Conservation (phyloP, 2,329 filamentous ascomycete species). For the Emydomyces testavorans region DNA sequence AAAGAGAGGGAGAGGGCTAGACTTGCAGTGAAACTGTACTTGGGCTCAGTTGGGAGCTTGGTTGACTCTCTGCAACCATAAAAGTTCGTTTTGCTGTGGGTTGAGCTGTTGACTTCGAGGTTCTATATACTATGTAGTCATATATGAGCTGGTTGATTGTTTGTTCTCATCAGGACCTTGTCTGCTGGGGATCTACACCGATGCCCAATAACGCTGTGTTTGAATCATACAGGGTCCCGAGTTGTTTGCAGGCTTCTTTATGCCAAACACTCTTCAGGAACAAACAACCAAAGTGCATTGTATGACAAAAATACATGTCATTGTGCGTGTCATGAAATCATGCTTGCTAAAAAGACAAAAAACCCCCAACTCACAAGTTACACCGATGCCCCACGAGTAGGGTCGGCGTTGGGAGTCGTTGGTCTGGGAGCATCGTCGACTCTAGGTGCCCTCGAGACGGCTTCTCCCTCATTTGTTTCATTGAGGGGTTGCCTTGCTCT, state of each 20-base stretch:
- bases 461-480: not conserved
- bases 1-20: no score
- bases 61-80: no score
- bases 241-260: not conserved
- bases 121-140: not conserved
- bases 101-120: not conserved
- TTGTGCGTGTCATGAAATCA: not conserved
- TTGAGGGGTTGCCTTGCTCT: not conserved
- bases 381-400: not conserved
- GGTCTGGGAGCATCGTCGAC: not conserved
- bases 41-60: no score
- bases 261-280: not conserved
- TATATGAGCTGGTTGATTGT: not conserved
- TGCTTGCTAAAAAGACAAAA: not conserved
- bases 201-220: no score
- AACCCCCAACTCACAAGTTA: not conserved
- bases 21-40: no score
- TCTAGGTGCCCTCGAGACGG: not conserved
- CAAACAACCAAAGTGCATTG: not conserved
- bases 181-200: not conserved
- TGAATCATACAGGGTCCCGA: not conserved
- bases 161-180: not conserved
- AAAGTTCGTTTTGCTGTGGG: not conserved
- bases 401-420: not conserved
- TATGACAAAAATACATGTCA: not conserved